Base-by-base conservation (phyloP, 2,329 filamentous ascomycete species). In the Talaromyces albobiverticillius region DNA sequence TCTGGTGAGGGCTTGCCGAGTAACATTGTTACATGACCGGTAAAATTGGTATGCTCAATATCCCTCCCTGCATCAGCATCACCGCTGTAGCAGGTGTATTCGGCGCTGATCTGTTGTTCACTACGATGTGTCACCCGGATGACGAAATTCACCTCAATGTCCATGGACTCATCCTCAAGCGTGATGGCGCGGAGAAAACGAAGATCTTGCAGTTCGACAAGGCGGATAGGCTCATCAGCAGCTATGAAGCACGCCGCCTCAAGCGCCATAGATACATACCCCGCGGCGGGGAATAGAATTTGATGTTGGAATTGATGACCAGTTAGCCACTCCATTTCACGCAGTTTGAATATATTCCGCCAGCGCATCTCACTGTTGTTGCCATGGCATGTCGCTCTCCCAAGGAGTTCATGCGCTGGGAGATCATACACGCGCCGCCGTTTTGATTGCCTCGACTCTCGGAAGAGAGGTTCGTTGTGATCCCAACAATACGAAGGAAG, bases 231-330 rank as follows among this genome's bases (percentile, higher is more conserved):
- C 20, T 25, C 20, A 29, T 32, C 25, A 3, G 46, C 55, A 3
- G 56, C 22, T 1, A 41, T 10, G 2, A 25, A 45, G 5, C 18
- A 9, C 1, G 59, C 20, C 9, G 64, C 58, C 38, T 71, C 67
- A 1, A 66, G 52, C 3, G 64, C 65, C 23, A 65, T 66, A 1
- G 57, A 60, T 3, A 68, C 47, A 31, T 65, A 70, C 0, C 62
- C 68, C 7, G 66, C 62, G 2, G 62, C 66, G 3, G 68, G 68
- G 31, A 68, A 69, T 8, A 70, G 57, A 7, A 64, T 61, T 43
- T 68, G 62, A 2, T 60, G 60, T 40, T 71, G 67, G 3, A 74
- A 53, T 25, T 61, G 58, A 40, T 74, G 71, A 46, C 65, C 65
- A 2, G 16, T 20, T 4, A 73, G 53, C 71, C 71, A 73, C 2